phyloP scores from a whole-genome alignment of 768 basidiomycete genomes.

The Galerina marginata region DNA sequence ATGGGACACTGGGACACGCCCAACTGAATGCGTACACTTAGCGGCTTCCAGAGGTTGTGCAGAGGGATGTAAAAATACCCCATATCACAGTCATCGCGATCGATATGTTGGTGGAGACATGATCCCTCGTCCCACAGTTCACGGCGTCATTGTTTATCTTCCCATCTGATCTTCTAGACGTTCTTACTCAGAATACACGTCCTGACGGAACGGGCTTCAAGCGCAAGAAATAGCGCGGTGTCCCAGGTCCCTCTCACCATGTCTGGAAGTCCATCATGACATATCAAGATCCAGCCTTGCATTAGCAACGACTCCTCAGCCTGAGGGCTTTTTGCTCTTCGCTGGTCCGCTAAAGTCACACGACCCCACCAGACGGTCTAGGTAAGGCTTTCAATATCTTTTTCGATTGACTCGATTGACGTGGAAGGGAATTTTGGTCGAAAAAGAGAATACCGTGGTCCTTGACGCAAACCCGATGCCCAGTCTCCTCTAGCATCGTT shows the following conservation, averaged over 20 bases:
- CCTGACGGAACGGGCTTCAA: too few relatives aligned
- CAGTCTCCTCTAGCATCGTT: too few relatives aligned
- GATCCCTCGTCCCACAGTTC: neutral
- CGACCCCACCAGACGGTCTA: neutral
- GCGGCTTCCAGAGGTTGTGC: neutral
- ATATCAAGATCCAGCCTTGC: neutral
- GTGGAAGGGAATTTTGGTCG: neutral
- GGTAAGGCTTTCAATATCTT: neutral
- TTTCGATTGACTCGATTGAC: neutral
- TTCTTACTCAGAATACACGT: neutral
- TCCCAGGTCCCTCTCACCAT: constrained; percentile 11
- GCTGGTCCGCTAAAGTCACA: constrained; percentile 10
- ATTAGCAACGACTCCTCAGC: neutral
- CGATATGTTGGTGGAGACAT: neutral
- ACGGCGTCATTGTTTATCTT: constrained; percentile 5
- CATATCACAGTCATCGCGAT: neutral
- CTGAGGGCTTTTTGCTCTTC: constrained; percentile 20
- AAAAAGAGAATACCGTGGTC: too few relatives aligned
- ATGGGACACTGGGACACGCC: neutral
- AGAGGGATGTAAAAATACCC: neutral
- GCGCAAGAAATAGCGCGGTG: constrained; percentile 13
- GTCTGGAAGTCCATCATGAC: constrained; percentile 3
- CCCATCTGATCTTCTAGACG: neutral
- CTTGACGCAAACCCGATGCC: too few relatives aligned
- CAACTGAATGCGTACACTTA: too few relatives aligned